These are phyloP conservation scores for Trametes villosa DNA, from an alignment of 768 basidiomycete genomes.

Conservation along the genomic window DNA sequence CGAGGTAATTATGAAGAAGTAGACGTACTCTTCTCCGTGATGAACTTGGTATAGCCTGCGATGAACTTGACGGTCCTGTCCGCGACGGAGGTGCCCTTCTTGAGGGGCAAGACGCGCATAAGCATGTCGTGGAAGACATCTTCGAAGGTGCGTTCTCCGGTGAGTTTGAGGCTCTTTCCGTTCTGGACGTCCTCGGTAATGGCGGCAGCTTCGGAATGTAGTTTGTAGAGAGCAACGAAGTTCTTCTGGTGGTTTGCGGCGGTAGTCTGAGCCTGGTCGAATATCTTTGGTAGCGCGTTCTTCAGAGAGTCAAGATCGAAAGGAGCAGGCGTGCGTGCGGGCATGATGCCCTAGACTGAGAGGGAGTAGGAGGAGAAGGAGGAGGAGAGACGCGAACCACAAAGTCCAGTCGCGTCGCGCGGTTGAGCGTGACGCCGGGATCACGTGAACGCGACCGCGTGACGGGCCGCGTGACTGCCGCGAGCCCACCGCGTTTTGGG, in stretches of 20 bases:
- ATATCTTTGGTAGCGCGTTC: constrained; percentile 60
- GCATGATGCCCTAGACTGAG: constrained; percentile 28
- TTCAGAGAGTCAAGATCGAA: constrained; percentile 35
- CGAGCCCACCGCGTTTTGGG: constrained; percentile 8
- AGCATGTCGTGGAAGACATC: constrained; percentile 64
- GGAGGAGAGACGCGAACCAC: not conserved
- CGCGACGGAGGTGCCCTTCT: constrained; percentile 78
- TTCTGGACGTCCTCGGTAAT: constrained; percentile 54
- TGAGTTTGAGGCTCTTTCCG: constrained; percentile 55
- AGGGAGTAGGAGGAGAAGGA: not conserved
- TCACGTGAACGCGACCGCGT: constrained; percentile 18
- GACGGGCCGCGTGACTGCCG: constrained; percentile 1
- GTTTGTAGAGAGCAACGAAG: constrained; percentile 76
- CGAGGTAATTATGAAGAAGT: not conserved
- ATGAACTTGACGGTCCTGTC: constrained; percentile 85
- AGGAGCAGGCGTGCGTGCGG: constrained; percentile 26
- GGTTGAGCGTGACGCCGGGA: constrained; percentile 13
- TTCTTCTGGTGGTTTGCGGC: constrained; percentile 90
- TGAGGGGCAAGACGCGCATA: constrained; percentile 63
- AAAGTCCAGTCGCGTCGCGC: constrained; percentile 2
- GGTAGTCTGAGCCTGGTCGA: constrained; percentile 77
- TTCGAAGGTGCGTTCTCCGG: constrained; percentile 81
- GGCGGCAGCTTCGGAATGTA: constrained; percentile 68
- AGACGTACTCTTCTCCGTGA: constrained; percentile 74
- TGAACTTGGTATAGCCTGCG: constrained; percentile 73